These are phyloP conservation scores for Gracilariopsis chorda DNA, from an alignment of 23 red algal species.

Conservation along the genomic window DNA sequence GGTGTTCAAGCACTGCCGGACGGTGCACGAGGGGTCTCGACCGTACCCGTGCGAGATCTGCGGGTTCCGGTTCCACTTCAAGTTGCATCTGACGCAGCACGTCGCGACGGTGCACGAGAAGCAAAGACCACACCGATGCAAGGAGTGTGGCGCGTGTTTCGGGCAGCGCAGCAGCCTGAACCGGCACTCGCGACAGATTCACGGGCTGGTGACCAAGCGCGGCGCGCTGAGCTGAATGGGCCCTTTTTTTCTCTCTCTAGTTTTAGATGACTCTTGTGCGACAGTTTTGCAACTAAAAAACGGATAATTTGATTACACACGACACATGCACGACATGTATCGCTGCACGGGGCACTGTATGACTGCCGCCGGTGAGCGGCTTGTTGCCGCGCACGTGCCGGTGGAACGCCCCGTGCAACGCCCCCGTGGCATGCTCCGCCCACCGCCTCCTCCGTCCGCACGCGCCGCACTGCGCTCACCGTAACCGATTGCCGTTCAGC, in stretches of 20 bases:
- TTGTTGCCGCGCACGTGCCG: no score
- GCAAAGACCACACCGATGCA: constrained; percentile 58
- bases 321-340: constrained; percentile 1
- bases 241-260: background rate
- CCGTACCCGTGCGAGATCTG: constrained; percentile 60
- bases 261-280: background rate
- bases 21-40: constrained; percentile 55
- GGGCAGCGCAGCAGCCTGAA: constrained; percentile 60
- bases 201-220: constrained; percentile 29
- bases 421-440: no score
- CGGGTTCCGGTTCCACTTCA: constrained; percentile 65
- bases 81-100: constrained; percentile 66
- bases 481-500: no score
- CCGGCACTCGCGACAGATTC: constrained; percentile 53
- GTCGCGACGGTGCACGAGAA: constrained; percentile 67
- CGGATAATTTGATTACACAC: background rate
- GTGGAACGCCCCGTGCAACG: no score
- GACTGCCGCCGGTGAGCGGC: no score
- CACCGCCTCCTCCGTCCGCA: no score
- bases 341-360: no score
- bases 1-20: constrained; percentile 64
- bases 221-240: background rate
- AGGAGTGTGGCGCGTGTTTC: constrained; percentile 53
- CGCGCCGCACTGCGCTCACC: no score
- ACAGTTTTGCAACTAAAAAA: background rate